Evolutionary conservation across 192 early-diverging fungal species (phyloP).

Genomic region (Funneliformis geosporum): DNA sequence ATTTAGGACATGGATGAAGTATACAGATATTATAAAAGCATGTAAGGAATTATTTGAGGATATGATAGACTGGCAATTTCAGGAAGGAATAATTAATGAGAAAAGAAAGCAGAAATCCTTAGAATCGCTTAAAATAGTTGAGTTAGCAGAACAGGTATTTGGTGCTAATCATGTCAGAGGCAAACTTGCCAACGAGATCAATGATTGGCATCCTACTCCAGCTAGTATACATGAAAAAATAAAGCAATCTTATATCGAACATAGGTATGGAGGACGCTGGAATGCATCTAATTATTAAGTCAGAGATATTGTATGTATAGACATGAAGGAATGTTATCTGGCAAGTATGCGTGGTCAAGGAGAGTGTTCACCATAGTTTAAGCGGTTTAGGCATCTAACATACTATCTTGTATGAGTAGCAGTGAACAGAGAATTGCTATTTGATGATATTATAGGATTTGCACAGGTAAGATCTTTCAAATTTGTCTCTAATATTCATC

Average conservation of each 20-base stretch:
- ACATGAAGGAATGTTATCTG: constrained; percentile 25
- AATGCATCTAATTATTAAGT: constrained; percentile 14
- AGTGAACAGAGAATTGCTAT: constrained; percentile 3
- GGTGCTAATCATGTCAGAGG: constrained; percentile 5
- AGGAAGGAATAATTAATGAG: constrained; percentile 14
- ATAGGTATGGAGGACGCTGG: background rate
- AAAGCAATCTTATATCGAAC: constrained; percentile 18
- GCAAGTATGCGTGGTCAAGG: too few species aligned
- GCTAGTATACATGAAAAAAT: constrained; percentile 10
- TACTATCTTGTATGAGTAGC: constrained; percentile 13
- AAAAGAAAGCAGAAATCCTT: background rate
- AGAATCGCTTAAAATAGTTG: constrained; percentile 29
- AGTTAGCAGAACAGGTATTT: constrained; percentile 32
- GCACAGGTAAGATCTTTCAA: background rate
- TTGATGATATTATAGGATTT: constrained; percentile 8
- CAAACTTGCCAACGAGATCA: constrained; percentile 20
- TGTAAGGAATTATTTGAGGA: constrained; percentile 25
- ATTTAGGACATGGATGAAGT: constrained; percentile 27
- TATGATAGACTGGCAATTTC: constrained; percentile 18
- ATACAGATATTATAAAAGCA: constrained; percentile 25
- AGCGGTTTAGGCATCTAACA: constrained; percentile 14
- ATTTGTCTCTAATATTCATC: constrained; percentile 6
- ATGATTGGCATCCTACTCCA: constrained; percentile 6
- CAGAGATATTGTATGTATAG: constrained; percentile 16
- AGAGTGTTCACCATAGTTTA: too few species aligned